Conservation (phyloP, 352 stramenopile species). For the Globisporangium canariense region DNA sequence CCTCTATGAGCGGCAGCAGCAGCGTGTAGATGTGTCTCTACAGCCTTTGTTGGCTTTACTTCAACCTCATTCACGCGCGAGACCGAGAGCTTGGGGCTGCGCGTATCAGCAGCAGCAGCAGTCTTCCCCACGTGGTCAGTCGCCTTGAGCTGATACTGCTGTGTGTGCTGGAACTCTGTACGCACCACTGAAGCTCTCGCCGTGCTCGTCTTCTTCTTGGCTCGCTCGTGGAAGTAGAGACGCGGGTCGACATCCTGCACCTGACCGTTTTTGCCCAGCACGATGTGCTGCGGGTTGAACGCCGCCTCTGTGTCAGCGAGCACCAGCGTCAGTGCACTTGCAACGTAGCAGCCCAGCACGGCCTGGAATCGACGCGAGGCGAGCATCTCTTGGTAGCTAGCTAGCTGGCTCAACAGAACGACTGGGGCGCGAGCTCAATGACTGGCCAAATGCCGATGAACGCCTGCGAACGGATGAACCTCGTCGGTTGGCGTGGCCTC, state of each 20-base stretch:
- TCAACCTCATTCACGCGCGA: background rate
- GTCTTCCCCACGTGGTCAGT: background rate
- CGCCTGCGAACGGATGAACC: background rate
- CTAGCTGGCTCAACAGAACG: background rate
- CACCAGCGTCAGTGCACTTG: background rate
- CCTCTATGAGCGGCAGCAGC: too few species aligned
- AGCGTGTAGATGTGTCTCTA: background rate
- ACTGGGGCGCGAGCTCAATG: background rate
- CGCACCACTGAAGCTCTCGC: background rate
- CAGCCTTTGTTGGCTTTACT: background rate
- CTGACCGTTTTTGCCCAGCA: slow-evolving; percentile 33
- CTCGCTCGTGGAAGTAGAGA: slow-evolving; percentile 24
- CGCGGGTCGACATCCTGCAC: slow-evolving; percentile 28
- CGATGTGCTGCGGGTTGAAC: slow-evolving; percentile 30
- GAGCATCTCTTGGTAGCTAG: background rate
- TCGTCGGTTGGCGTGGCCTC: background rate
- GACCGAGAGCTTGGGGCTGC: background rate
- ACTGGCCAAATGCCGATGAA: background rate
- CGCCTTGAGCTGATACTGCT: background rate
- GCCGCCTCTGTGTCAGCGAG: background rate
- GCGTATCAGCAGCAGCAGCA: background rate
- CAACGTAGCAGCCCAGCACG: background rate
- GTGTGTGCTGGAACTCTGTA: background rate
- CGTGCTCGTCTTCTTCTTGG: slow-evolving; percentile 6
- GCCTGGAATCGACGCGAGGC: background rate